A percentile compares a stretch with the other conserved stretches of the same genome.
Evolutionary conservation across 1,284 basidiomycete species (phyloP).

Genomic region (Trametes hirsuta): DNA sequence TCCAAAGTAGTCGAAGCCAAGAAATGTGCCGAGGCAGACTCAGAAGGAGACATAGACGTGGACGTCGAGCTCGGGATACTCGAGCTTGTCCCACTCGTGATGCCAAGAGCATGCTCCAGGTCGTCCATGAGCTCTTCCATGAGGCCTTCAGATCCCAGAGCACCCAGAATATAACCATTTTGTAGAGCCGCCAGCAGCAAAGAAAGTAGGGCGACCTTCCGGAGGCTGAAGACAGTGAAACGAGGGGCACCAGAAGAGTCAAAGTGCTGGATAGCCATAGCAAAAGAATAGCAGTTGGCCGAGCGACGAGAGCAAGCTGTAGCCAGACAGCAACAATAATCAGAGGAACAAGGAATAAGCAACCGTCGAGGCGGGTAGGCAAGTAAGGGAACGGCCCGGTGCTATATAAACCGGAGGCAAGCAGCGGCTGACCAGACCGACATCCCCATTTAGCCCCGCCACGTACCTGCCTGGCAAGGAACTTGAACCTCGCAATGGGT

Average conservation of each 20-base stretch:
- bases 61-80: not conserved
- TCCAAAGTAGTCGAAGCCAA: not conserved
- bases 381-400: too few relatives aligned
- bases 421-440: too few relatives aligned
- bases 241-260: not conserved
- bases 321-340: constrained; percentile 9
- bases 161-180: not conserved
- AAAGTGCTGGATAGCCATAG: not conserved
- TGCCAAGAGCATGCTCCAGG: constrained; percentile 12
- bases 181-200: not conserved
- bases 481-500: too few relatives aligned
- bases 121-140: constrained; percentile 3
- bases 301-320: not conserved
- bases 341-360: not conserved
- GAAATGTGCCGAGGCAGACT: not conserved
- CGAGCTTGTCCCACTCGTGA: not conserved
- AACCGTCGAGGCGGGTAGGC: too few relatives aligned
- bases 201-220: constrained; percentile 10
- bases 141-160: not conserved
- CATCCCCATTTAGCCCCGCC: too few relatives aligned
- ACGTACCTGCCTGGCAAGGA: too few relatives aligned
- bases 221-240: not conserved
- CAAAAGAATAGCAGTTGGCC: not conserved
- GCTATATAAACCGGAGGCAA: too few relatives aligned
- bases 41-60: not conserved